Conservation (phyloP, 164 flowering plant genomes). For the Magnolia kwangsiensis region DNA sequence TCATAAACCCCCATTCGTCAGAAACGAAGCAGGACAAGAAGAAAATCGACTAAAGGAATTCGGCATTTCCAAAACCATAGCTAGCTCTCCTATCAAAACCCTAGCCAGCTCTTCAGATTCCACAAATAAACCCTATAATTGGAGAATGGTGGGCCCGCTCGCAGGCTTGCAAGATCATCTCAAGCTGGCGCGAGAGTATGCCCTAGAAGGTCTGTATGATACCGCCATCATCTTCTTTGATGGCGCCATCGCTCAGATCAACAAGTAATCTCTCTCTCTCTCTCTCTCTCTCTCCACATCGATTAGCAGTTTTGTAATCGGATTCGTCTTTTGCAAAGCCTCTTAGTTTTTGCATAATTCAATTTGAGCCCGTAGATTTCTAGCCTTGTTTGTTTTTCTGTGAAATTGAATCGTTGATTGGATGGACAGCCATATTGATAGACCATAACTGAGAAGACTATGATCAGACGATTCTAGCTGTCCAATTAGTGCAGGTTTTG, state of each 20-base stretch:
- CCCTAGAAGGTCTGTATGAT: constrained; percentile 88
- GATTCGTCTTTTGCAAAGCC: not conserved
- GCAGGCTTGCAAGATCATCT: constrained; percentile 86
- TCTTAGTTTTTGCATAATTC: not conserved
- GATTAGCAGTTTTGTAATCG: not conserved
- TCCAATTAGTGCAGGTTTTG: too few species aligned
- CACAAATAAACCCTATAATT: constrained; percentile 7
- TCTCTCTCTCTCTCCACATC: not conserved
- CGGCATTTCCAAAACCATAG: not conserved
- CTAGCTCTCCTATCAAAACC: not conserved
- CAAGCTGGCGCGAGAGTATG: constrained; percentile 90
- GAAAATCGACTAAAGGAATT: not conserved
- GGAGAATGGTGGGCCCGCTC: constrained; percentile 54
- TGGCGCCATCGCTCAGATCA: constrained; percentile 98
- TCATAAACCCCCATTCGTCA: too few species aligned
- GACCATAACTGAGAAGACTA: too few species aligned
- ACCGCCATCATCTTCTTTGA: constrained; percentile 96
- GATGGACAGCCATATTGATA: too few species aligned
- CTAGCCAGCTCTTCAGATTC: not conserved
- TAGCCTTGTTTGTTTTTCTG: not conserved
- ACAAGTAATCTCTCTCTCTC: constrained; percentile 50
- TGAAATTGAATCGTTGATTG: not conserved
- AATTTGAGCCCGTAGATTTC: not conserved
- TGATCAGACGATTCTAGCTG: too few species aligned
- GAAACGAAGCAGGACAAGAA: not conserved